Evolutionary conservation across 1,284 basidiomycete genomes (phyloP).

Genomic region (Tilletia walkeri): DNA sequence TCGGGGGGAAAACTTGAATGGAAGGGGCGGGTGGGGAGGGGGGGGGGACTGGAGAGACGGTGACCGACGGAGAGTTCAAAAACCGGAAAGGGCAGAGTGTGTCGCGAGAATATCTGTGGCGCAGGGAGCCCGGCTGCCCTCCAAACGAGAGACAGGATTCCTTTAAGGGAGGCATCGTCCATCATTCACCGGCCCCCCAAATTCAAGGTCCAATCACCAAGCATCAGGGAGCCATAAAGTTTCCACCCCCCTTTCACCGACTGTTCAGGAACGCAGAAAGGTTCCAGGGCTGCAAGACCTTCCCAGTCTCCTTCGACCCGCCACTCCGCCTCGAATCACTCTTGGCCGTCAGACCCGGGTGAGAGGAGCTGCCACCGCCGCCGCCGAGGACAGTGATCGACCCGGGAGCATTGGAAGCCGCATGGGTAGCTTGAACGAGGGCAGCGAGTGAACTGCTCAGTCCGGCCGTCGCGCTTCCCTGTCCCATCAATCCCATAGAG

Average conservation of each 20-base stretch:
- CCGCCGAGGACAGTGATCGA: neutral
- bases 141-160: neutral
- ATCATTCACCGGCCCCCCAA: neutral
- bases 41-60: no score
- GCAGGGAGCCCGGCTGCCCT: no score
- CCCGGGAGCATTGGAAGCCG: neutral
- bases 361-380: neutral
- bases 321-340: neutral
- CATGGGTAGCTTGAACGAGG: neutral
- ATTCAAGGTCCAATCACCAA: neutral
- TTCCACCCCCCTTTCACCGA: neutral
- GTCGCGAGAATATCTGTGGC: no score
- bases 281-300: constrained; percentile 2
- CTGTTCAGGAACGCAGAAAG: constrained; percentile 1
- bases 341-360: neutral
- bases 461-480: neutral
- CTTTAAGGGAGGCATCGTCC: neutral
- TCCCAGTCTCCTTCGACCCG: constrained; percentile 4
- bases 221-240: neutral
- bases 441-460: neutral
- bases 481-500: neutral
- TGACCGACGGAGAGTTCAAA: no score
- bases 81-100: no score
- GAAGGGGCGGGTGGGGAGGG: no score
- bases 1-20: no score